Evolutionary conservation across 495 filamentous ascomycete species (phyloP), one percentile per base, ranked within the genome.

Genomic region (Penicillium canescens): DNA sequence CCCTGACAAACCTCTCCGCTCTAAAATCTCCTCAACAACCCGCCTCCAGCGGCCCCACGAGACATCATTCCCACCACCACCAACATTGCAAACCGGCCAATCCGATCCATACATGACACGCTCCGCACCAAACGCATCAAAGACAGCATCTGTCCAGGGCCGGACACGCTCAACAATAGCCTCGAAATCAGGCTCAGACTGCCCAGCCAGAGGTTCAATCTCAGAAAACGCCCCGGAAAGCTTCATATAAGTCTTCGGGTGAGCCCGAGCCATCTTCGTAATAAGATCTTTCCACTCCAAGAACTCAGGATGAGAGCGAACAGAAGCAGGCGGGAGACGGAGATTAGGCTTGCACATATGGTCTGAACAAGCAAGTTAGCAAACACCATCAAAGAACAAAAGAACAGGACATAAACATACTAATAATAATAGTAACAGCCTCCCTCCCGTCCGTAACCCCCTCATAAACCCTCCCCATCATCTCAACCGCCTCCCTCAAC

Each of bases 331-430:
- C 69, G 73, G 40, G 9, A 77, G 55, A 10, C 71, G 78, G 16
- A 96, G 72, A 61, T 90, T 83, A 0, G 92, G 90, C 72, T 96
- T 96, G 78, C 90, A 92, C 47, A 96, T 76, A 67, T 96, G 91
- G 64, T 96, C 88, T 90, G 50, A 7, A 42, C 11, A 13, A 35
- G 35, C 42, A 59, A 59, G 37, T 14, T 21, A 37, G 16, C 46
- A n/a, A 54, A 40, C 36, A n/a, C n/a, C 41, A 44, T 42, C 28
- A 23, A 14, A 41, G 23, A 10, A 37, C 7, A 12, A 6, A 36
- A 50, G 3, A 6, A 2, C n/a, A 26, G 2, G 46, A 20, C 7
- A 18, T 36, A 18, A 7, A 64, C 59, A 14, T 77, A 92, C 89
- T 88, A 54, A 95, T 79, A 28, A 95, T 78, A 31, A 73, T 65